A percentile compares a stretch with the other conserved stretches of the same genome.
Evolutionary conservation across 2,329 filamentous ascomycete species (phyloP).

Genomic region (Plectosphaerella cucumerina): DNA sequence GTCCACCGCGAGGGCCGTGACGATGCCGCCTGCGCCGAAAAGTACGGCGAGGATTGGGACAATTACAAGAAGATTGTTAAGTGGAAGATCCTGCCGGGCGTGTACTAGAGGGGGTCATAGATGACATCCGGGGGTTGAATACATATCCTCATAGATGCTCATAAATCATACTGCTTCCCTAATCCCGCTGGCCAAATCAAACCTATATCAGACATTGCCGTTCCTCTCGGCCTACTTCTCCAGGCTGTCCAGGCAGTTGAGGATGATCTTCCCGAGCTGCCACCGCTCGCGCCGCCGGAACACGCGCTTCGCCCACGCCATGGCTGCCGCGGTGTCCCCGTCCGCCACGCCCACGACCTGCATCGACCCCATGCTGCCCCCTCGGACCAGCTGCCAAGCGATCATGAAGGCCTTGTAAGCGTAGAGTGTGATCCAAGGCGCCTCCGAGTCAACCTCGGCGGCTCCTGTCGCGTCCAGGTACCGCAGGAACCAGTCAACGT

Average conservation of each 20-base stretch:
- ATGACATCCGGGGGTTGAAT: too few species aligned
- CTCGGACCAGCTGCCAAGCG: constrained; percentile 31
- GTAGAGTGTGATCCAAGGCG: constrained; percentile 33
- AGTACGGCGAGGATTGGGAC: constrained; percentile 82
- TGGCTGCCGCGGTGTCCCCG: constrained; percentile 21
- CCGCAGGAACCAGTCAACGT: constrained; percentile 32
- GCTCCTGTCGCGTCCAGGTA: constrained; percentile 24
- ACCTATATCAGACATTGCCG: too few species aligned
- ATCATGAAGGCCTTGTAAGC: constrained; percentile 36
- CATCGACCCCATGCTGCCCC: constrained; percentile 26
- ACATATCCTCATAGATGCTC: too few species aligned
- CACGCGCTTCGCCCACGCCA: constrained; percentile 24
- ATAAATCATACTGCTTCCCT: too few species aligned
- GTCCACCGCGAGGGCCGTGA: constrained; percentile 75
- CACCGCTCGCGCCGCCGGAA: constrained; percentile 24
- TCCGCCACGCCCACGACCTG: constrained; percentile 21
- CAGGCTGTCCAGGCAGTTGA: constrained; percentile 23
- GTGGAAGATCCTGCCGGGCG: constrained; percentile 69
- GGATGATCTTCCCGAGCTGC: constrained; percentile 25
- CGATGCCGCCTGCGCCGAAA: constrained; percentile 73
- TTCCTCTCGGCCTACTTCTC: background rate
- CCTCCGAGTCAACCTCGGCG: constrained; percentile 20
- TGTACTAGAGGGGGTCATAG: constrained; percentile 50
- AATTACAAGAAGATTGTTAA: constrained; percentile 69
- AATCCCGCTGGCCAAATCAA: too few species aligned